A percentile compares a stretch with the other conserved stretches of the same genome.
These are phyloP conservation scores for Populus trichocarpa DNA, from an alignment of 441 rosid genomes.

Conservation along the genomic window DNA sequence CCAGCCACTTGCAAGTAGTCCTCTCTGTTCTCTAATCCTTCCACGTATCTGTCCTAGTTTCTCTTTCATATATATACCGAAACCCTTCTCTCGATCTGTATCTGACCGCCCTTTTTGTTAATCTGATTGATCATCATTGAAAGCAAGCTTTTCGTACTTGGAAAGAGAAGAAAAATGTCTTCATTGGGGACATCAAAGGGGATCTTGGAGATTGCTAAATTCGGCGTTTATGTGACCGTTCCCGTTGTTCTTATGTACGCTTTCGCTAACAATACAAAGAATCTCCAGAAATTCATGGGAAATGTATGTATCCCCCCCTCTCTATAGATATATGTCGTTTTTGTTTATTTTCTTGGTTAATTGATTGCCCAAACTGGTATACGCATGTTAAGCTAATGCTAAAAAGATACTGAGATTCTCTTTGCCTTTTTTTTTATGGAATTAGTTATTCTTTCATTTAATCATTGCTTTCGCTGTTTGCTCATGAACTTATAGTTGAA, in stretches of 20 bases:
- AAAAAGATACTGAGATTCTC: background rate
- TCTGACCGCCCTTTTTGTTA: background rate
- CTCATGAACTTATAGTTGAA: background rate
- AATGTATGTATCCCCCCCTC: slow-evolving; percentile 32
- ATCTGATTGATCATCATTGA: background rate
- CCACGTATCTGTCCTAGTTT: background rate
- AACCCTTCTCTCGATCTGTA: background rate
- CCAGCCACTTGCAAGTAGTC: background rate
- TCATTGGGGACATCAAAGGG: slow-evolving; percentile 72
- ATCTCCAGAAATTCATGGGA: slow-evolving; percentile 82
- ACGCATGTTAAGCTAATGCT: background rate
- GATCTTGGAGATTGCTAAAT: slow-evolving; percentile 73
- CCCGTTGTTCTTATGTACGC: slow-evolving; percentile 77
- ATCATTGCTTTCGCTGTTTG: background rate
- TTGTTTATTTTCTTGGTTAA: background rate
- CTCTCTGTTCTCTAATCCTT: background rate
- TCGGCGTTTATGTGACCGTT: slow-evolving; percentile 63
- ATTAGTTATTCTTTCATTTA: background rate
- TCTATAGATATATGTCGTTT: background rate
- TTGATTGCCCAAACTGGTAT: background rate
- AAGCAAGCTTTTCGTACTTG: background rate
- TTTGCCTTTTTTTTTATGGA: background rate
- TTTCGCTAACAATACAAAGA: slow-evolving; percentile 80
- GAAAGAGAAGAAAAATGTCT: slow-evolving; percentile 43
- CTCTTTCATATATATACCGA: background rate